Base-by-base conservation (phyloP, 352 stramenopile genomes). In the Plasmopara halstedii region DNA sequence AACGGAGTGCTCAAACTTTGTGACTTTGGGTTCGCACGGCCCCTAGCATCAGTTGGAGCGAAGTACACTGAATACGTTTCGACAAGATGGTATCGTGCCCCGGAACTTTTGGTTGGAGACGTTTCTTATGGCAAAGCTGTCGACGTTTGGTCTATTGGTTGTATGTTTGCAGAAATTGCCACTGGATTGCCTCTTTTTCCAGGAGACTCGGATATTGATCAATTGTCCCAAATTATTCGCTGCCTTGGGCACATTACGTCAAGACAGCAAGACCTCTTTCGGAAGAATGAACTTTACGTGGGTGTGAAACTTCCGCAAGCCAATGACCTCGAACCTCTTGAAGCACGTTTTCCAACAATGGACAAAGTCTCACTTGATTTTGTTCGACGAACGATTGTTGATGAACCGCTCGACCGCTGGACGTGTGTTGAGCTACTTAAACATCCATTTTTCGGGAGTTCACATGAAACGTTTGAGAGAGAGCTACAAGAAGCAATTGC, bases 71-170 rank as follows among this genome's bases (percentile, higher is more conserved):
- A 96, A 48, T 96, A 96, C 45, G 83, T 96, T 13, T 94, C 85
- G 0, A 98, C 92, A 13, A 73, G 92, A 41, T 98, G 92, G 92
- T 98, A 98, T 55, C 74, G 92, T 32, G 91, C 91, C 2, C 94
- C 94, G 5, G 94, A 98, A 73, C 81, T 98, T 42, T 69, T 96
- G 1, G 83, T 91, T 6, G 75, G 76, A 3, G 78, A 89, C 38
- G 73, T 88, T 1, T 83, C 67, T 9, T 99, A 99, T 56, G 94
- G 96, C 39, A 96, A 95, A 45, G 90, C 88, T 6, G 96, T 99
- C 25, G 95, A 99, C 50, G 89, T 98, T 31, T 99, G 95, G 95
- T 95, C 87, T 13, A 84, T 98, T 20, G 95, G 94, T 29, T 98
- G 94, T 70, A 95, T 99, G 56, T 92, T 95, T 40, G 90, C 91